Evolutionary conservation across 148 eudicot genomes (phyloP).

Genomic region (Arctostaphylos glauca): DNA sequence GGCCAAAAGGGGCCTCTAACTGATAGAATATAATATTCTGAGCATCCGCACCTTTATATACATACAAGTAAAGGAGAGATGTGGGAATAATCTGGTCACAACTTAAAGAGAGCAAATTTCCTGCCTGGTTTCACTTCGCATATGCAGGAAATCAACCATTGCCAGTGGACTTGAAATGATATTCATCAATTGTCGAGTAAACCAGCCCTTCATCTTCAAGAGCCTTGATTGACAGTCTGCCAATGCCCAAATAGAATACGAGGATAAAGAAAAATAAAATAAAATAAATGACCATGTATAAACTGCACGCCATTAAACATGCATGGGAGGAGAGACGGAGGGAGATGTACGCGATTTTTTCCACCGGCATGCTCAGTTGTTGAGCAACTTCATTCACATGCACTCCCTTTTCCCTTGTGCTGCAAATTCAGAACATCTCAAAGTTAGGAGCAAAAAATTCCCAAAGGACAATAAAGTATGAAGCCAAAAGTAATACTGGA

Average conservation of each 20-base stretch:
- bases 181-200: constrained; percentile 75
- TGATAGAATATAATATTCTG: neutral
- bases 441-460: neutral
- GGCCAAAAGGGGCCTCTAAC: neutral
- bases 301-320: neutral
- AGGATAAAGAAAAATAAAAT: neutral
- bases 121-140: neutral
- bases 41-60: neutral
- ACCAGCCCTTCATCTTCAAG: constrained; percentile 69
- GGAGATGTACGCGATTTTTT: constrained; percentile 48
- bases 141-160: constrained; percentile 32
- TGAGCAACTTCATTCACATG: constrained; percentile 50
- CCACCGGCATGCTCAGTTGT: constrained; percentile 48
- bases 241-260: constrained; percentile 1
- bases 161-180: constrained; percentile 65
- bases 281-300: neutral
- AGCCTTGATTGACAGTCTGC: constrained; percentile 46
- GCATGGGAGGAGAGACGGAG: constrained; percentile 11
- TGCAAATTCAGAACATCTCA: constrained; percentile 17
- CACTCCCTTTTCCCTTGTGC: constrained; percentile 52
- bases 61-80: neutral
- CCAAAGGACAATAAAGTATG: neutral
- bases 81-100: neutral
- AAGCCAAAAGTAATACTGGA: neutral
- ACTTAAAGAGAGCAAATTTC: neutral